These are phyloP conservation scores for Basipetospora chlamydospora DNA, from an alignment of 2,329 filamentous ascomycete genomes.

Conservation along the genomic window DNA sequence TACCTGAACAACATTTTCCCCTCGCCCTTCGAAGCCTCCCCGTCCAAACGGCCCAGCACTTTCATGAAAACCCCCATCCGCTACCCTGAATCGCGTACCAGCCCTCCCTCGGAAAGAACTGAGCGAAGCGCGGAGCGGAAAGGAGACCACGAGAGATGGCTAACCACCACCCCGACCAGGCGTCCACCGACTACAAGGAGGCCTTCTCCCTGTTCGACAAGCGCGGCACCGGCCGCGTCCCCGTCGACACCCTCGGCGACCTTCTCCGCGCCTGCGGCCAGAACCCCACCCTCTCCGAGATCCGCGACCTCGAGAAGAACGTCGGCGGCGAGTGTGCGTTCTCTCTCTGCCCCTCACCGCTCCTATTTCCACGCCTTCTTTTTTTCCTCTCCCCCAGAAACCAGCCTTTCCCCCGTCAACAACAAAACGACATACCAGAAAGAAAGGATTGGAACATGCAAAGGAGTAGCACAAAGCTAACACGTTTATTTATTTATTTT, in stretches of 20 bases:
- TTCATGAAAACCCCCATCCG: no score
- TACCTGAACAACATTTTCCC: no score
- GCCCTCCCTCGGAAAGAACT: no score
- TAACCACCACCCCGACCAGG: constrained; percentile 43
- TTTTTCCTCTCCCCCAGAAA: not conserved
- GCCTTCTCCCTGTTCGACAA: constrained; percentile 99
- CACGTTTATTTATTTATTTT: not conserved
- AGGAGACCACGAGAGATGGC: no score
- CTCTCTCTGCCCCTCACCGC: not conserved
- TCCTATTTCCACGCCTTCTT: not conserved
- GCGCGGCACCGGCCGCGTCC: constrained; percentile 87
- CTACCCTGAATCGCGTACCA: no score
- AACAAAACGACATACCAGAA: no score
- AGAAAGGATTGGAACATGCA: no score
- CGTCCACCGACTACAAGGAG: constrained; percentile 98
- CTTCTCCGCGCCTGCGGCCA: constrained; percentile 92
- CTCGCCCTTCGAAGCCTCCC: no score
- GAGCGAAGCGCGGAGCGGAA: no score
- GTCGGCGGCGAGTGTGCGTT: constrained; percentile 82
- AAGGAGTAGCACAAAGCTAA: not conserved
- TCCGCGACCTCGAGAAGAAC: constrained; percentile 79
- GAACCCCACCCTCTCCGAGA: constrained; percentile 91
- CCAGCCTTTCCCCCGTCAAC: no score
- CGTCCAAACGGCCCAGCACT: no score
- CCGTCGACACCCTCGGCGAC: constrained; percentile 77